phyloP scores from a whole-genome alignment of 2,329 filamentous ascomycete genomes.

The Aspergillus ochraceoroseus region DNA sequence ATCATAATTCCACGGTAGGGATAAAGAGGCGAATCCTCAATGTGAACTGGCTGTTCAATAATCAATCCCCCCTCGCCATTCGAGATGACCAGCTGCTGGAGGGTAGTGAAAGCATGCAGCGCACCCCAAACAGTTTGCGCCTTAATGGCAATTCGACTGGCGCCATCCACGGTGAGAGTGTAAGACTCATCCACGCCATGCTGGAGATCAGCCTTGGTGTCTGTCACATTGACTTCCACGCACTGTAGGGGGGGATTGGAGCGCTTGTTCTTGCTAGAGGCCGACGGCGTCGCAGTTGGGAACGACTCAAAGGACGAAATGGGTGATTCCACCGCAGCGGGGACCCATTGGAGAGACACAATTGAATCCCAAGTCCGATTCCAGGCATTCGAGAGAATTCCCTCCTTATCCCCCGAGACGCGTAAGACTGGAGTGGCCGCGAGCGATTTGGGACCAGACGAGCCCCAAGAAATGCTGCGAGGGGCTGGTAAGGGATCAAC shows the following conservation, averaged over 20 bases:
- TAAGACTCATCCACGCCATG: conserved; percentile 57
- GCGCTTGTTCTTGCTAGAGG: conserved; percentile 29
- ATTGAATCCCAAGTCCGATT: conserved; percentile 49
- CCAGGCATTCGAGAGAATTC: conserved; percentile 47
- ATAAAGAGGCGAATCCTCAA: conserved; percentile 50
- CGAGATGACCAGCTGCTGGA: conserved; percentile 53
- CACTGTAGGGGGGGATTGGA: conserved; percentile 34
- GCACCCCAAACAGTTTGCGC: conserved; percentile 53
- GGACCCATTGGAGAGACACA: conserved; percentile 50
- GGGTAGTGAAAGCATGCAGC: conserved; percentile 54
- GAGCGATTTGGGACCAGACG: conserved; percentile 47
- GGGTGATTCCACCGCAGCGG: conserved; percentile 51
- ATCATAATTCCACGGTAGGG: conserved; percentile 54
- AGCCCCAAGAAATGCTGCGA: conserved; percentile 50
- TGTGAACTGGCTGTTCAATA: conserved; percentile 51
- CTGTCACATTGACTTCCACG: conserved; percentile 46
- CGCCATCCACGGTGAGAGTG: conserved; percentile 44
- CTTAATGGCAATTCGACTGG: conserved; percentile 44
- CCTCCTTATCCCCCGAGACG: conserved; percentile 27
- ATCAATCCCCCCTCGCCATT: conserved; percentile 44
- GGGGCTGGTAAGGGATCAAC: conserved; percentile 55
- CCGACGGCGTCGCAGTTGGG: conserved; percentile 39
- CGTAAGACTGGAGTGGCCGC: conserved; percentile 38
- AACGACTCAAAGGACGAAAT: conserved; percentile 49
- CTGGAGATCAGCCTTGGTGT: conserved; percentile 48